Base-by-base conservation (phyloP, 1,284 basidiomycete species). In the Trichosporon coremiiforme region DNA sequence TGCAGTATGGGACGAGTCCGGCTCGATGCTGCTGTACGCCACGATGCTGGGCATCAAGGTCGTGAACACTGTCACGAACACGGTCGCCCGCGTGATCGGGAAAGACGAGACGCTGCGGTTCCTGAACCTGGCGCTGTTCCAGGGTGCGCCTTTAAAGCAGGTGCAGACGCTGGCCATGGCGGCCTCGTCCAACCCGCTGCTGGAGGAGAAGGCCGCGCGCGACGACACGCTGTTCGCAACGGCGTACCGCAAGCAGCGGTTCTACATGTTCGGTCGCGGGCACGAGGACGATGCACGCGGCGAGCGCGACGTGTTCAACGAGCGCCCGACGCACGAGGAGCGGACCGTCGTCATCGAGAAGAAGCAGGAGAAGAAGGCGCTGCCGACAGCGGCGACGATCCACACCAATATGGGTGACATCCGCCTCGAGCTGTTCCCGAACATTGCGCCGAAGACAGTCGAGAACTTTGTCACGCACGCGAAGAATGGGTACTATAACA, bases 291-390 rank as follows among this genome's bases (percentile, higher is more conserved):
- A 88, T 79, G 93, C 91, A 82, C 89, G 89, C 1, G 90, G 90
- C 31, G 95, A 99, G 75, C 90, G 97, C 64, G 97, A 99, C 77
- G 91, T 99, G 69, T 98, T 98, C 88, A 99, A 99, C 84, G 97
- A 99, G 84, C 89, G 92, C 66, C 97, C 97, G 0, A 98, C 96
- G 1, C 89, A 94, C 68, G 97, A 99, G 80, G 97, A 99, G 80
- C 94, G 94, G 80, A 91, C 90, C n/a, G 89, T 95, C 65, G 93
- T 94, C 0, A 85, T 91, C 0, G 83, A 85, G 2, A 83, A 85
- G 35, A 89, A 88, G 0, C 88, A 88, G 35, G 89, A 88, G 0
- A 88, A 88, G 29, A 91, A 92, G 31, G 88, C 89, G 68, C 86
- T 88, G 8, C 93, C 93, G 0, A 70, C 71, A 8, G 64, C 60